phyloP scores from a whole-genome alignment of 83 land plant genomes.

The Diphasiastrum complanatum region DNA sequence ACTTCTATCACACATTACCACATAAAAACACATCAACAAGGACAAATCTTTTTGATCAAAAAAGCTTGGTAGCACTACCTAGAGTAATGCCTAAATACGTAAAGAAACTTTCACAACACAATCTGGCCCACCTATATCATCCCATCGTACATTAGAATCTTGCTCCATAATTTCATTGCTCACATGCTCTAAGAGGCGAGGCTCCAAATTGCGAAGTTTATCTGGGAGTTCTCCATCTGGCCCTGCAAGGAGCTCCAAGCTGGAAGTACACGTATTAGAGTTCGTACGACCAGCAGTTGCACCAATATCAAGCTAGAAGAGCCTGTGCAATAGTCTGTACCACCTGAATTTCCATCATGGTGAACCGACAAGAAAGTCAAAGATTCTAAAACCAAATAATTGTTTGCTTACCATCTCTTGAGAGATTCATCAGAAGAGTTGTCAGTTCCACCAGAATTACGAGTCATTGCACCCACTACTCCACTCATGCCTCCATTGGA shows the following conservation, averaged over 20 bases:
- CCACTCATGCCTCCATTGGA: conserved; percentile 45
- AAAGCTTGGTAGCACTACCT: background rate
- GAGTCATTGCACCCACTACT: conserved; percentile 34
- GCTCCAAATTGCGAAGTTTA: conserved; percentile 84
- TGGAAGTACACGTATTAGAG: conserved; percentile 20
- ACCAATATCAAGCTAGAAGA: background rate
- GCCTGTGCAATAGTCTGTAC: background rate
- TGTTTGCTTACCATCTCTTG: conserved; percentile 57
- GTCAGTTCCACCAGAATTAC: conserved; percentile 38
- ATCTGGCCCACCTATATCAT: conserved; percentile 99
- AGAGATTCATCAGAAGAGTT: conserved; percentile 76
- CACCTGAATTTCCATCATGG: background rate
- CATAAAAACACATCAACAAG: background rate
- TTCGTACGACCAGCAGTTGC: background rate
- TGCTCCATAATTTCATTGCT: conserved; percentile 98
- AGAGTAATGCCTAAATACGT: background rate
- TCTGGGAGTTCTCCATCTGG: conserved; percentile 98
- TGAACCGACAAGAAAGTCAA: background rate
- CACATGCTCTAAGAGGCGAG: conserved; percentile 88
- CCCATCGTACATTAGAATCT: conserved; percentile 97
- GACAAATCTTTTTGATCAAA: background rate
- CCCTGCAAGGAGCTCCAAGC: conserved; percentile 83
- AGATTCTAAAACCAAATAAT: background rate
- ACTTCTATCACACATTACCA: background rate
- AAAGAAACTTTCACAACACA: background rate